Evolutionary conservation across 2,329 filamentous ascomycete genomes (phyloP).

Genomic region (Zasmidium angulare): DNA sequence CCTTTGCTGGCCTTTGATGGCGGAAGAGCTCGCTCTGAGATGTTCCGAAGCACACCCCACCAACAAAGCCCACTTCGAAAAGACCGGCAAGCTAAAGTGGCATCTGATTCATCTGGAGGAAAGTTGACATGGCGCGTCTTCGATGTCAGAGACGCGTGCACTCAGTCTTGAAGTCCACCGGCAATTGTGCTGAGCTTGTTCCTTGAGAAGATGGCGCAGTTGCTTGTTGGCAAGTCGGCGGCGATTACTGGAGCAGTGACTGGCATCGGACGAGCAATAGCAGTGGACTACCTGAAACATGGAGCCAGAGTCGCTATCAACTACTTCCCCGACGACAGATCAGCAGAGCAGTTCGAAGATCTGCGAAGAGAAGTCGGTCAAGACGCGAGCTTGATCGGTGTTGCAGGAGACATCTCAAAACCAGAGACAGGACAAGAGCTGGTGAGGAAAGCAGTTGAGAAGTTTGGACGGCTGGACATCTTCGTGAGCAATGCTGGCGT

Average conservation of each 20-base stretch:
- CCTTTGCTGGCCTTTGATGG: slow-evolving; percentile 1
- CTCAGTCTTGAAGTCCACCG: neutral
- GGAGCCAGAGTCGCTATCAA: slow-evolving; percentile 79
- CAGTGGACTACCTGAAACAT: slow-evolving; percentile 73
- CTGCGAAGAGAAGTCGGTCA: slow-evolving; percentile 45
- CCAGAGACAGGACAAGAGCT: slow-evolving; percentile 69
- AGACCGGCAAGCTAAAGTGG: neutral
- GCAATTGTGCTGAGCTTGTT: neutral
- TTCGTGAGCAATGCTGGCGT: slow-evolving; percentile 89
- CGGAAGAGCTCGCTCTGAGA: slow-evolving; percentile 11
- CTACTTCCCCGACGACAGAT: slow-evolving; percentile 64
- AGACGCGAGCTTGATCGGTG: slow-evolving; percentile 56
- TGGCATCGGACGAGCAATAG: slow-evolving; percentile 83
- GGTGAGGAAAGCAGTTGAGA: slow-evolving; percentile 63
- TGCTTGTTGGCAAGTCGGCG: slow-evolving; percentile 74
- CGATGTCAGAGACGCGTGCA: slow-evolving; percentile 7
- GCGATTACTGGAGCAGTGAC: slow-evolving; percentile 86
- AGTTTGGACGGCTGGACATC: slow-evolving; percentile 59
- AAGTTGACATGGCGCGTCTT: slow-evolving; percentile 11
- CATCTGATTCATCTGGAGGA: neutral
- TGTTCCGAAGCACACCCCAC: slow-evolving; percentile 13
- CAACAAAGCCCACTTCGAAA: neutral
- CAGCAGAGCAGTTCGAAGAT: slow-evolving; percentile 46
- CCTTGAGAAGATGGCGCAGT: slow-evolving; percentile 13
- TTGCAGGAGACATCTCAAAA: slow-evolving; percentile 75